A percentile compares a stretch with the other conserved stretches of the same genome.
These are phyloP conservation scores for Aureobasidium sp. DNA, from an alignment of 2,329 filamentous ascomycete genomes.

Conservation along the genomic window DNA sequence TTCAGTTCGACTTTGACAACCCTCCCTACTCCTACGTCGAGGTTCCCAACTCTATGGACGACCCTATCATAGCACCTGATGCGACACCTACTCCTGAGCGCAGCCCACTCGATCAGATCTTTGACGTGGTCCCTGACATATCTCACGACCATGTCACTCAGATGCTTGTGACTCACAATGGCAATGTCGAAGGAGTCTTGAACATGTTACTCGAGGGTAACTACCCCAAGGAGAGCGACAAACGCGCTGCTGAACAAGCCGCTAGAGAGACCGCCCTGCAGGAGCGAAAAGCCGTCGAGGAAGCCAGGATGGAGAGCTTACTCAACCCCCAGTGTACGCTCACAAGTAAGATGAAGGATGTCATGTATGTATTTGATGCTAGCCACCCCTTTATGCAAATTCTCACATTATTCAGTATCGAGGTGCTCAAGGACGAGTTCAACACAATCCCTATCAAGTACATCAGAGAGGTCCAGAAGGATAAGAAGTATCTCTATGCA, in stretches of 20 bases:
- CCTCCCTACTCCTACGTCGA: not conserved
- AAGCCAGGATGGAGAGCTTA: conserved; percentile 24
- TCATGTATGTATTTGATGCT: conserved; percentile 3
- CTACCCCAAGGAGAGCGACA: conserved; percentile 25
- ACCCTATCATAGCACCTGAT: not conserved
- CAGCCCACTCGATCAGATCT: conserved; percentile 2
- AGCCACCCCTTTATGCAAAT: not conserved
- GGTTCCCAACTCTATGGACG: not conserved
- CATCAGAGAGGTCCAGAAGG: conserved; percentile 35
- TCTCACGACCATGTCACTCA: conserved; percentile 33
- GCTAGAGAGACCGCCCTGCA: conserved; percentile 30
- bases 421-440: conserved; percentile 47
- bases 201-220: conserved; percentile 30
- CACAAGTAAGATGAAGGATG: conserved; percentile 25
- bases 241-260: conserved; percentile 30
- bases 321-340: not conserved
- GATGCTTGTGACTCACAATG: conserved; percentile 28
- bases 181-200: conserved; percentile 26
- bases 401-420: conserved; percentile 1
- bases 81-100: not conserved
- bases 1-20: too few relatives aligned
- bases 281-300: conserved; percentile 27
- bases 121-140: conserved; percentile 39
- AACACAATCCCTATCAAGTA: conserved; percentile 39
- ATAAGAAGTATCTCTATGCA: conserved; percentile 41